Evolutionary conservation across 1,284 basidiomycete species (phyloP), one percentile per base, ranked within the genome.

Genomic region (Heliocybe sulcata): DNA sequence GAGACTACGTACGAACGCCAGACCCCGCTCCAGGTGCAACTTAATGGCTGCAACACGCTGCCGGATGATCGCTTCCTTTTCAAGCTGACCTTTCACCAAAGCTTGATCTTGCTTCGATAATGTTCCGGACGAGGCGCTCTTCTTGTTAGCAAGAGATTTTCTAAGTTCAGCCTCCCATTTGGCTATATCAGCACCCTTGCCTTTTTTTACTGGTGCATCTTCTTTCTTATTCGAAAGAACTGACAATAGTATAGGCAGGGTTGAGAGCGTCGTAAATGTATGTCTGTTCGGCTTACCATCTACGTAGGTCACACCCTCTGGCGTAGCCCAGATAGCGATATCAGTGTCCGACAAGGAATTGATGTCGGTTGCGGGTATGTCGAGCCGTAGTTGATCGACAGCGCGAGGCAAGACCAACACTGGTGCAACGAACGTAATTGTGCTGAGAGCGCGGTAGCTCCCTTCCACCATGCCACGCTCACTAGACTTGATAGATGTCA

Each of bases 91-190:
- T 50, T 87, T 79, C 4, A 97, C 81, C 2, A 91, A 76, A 0
- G 83, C 85, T 60, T 89, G 84, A 56, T 96, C 92, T 59, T 89
- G 85, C 66, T 94, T 97, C 1, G 89, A 91, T 2, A 97, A 68
- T 3, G 78, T 77, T 3, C 72, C 69, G 1, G 74, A 64, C 1
- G 72, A 69, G 1, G 72, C 70, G 64, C 84, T 74, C 62, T 76
- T 90, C 72, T 95, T 95, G 58, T 74, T 82, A 6, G 90, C 88
- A 0, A 97, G 75, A 0, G 87, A 84, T 62, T 89, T 87, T 10
- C 94, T 82, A n/a, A 96, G 75, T 59, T 98, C 93, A 27, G 86
- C 87, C 60, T 98, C 95, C 94, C 94, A 98, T 63, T 91, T 87
- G 12, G 90, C 86, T 25, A 94, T 87, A 47, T 91, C 92, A 12